Conservation (phyloP, 2,329 filamentous ascomycete genomes). For the Neofusicoccum sp. region DNA sequence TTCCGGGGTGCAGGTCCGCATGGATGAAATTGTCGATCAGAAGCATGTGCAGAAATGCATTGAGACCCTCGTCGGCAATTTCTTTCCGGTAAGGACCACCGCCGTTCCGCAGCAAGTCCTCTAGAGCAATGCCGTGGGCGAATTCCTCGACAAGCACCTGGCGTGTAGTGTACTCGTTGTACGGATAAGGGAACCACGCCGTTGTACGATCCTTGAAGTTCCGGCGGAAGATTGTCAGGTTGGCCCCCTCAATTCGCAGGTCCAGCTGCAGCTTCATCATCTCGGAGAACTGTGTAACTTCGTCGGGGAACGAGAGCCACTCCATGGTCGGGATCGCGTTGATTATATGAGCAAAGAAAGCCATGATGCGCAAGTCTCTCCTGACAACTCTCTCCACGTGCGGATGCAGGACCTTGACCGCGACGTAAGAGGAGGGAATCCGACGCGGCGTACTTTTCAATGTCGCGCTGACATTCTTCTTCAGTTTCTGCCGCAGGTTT, state of each 20-base stretch:
- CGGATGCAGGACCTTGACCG: constrained; percentile 93
- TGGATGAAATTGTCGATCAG: constrained; percentile 97
- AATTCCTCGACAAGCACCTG: constrained; percentile 94
- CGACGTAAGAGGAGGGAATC: constrained; percentile 88
- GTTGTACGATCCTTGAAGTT: constrained; percentile 88
- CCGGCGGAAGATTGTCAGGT: constrained; percentile 80
- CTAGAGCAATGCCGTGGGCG: constrained; percentile 87
- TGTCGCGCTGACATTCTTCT: constrained; percentile 78
- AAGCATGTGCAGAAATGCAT: constrained; percentile 95
- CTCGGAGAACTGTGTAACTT: constrained; percentile 89
- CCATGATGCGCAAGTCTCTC: constrained; percentile 93
- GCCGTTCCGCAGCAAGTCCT: constrained; percentile 86
- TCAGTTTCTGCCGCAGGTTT: constrained; percentile 66
- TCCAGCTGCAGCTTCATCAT: constrained; percentile 99
- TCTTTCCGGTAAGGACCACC: constrained; percentile 91
- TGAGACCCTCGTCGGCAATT: constrained; percentile 90
- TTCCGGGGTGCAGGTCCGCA: constrained; percentile 92
- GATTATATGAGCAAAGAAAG: constrained; percentile 78
- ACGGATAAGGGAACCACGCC: constrained; percentile 96
- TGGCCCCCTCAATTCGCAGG: constrained; percentile 89
- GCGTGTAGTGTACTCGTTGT: constrained; percentile 86
- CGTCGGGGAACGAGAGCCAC: constrained; percentile 94
- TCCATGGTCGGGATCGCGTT: constrained; percentile 91
- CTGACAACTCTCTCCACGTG: constrained; percentile 84
- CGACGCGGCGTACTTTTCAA: constrained; percentile 82